Conservation (phyloP, 345 rosid species). For the Eucalyptus globulus region DNA sequence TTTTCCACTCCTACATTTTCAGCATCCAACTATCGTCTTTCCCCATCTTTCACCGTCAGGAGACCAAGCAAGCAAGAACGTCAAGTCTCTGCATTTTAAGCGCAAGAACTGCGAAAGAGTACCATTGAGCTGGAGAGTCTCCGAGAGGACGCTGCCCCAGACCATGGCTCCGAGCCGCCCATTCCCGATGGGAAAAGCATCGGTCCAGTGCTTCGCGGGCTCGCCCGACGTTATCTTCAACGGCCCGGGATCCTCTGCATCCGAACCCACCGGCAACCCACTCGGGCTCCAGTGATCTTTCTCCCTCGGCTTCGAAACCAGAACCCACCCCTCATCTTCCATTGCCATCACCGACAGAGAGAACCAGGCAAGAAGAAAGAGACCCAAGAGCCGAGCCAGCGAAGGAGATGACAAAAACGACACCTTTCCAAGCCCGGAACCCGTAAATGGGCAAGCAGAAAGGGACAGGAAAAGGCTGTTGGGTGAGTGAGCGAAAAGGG, state of each 20-base stretch:
- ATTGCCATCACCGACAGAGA: background rate
- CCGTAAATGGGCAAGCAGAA: background rate
- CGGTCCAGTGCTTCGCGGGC: slow-evolving; percentile 83
- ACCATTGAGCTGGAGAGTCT: slow-evolving; percentile 81
- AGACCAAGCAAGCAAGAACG: background rate
- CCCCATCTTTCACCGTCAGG: background rate
- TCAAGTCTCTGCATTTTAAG: background rate
- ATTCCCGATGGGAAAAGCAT: slow-evolving; percentile 86
- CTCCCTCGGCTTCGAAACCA: slow-evolving; percentile 30
- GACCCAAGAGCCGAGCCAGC: background rate
- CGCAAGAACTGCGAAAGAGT: background rate
- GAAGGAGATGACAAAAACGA: background rate
- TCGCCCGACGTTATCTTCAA: slow-evolving; percentile 48
- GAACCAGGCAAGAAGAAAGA: background rate
- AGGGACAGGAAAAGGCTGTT: background rate
- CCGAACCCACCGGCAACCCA: background rate
- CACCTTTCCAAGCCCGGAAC: background rate
- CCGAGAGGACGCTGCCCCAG: slow-evolving; percentile 76
- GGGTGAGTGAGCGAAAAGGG: background rate
- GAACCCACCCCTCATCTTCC: slow-evolving; percentile 11
- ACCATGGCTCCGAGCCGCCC: slow-evolving; percentile 94
- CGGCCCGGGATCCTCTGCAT: slow-evolving; percentile 16
- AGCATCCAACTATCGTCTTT: background rate
- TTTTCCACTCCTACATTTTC: background rate
- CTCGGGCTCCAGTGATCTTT: slow-evolving; percentile 32